Conservation (phyloP, 345 rosid genomes). For the Camelina sativa region DNA sequence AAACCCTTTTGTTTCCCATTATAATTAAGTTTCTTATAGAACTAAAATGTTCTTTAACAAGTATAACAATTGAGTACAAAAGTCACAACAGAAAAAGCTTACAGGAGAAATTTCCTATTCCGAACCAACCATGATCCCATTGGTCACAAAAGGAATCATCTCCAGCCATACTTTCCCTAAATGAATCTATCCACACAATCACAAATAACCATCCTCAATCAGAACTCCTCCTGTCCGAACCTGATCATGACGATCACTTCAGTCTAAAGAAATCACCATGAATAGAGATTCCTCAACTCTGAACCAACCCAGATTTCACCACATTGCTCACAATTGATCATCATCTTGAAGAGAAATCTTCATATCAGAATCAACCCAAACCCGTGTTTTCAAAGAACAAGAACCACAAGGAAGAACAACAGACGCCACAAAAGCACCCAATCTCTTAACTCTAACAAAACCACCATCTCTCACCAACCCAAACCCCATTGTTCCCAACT, state of each 20-base stretch:
- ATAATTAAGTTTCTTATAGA: background rate
- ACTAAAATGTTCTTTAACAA: constrained; percentile 9
- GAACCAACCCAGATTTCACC: background rate
- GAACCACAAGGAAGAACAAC: constrained; percentile 87
- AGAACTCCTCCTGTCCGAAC: background rate
- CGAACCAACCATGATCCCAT: constrained; percentile 19
- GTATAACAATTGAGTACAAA: constrained; percentile 25
- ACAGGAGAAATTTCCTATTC: constrained; percentile 14
- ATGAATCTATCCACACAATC: constrained; percentile 33
- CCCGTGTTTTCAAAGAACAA: constrained; percentile 70
- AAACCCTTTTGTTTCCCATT: background rate
- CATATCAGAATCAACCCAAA: constrained; percentile 52
- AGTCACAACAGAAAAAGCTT: constrained; percentile 10
- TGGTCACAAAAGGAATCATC: background rate
- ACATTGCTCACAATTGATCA: constrained; percentile 30
- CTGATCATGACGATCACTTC: background rate
- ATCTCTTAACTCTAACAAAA: constrained; percentile 44
- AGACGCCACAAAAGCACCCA: constrained; percentile 59
- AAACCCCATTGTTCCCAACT: constrained; percentile 73
- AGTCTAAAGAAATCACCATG: constrained; percentile 18
- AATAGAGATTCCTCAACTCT: background rate
- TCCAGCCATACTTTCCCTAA: background rate
- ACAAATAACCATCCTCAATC: constrained; percentile 7
- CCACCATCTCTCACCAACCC: constrained; percentile 52
- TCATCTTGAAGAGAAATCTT: constrained; percentile 39